Evolutionary conservation across 164 flowering plant species (phyloP), one percentile per base, ranked within the genome.

Genomic region (Piper betle): DNA sequence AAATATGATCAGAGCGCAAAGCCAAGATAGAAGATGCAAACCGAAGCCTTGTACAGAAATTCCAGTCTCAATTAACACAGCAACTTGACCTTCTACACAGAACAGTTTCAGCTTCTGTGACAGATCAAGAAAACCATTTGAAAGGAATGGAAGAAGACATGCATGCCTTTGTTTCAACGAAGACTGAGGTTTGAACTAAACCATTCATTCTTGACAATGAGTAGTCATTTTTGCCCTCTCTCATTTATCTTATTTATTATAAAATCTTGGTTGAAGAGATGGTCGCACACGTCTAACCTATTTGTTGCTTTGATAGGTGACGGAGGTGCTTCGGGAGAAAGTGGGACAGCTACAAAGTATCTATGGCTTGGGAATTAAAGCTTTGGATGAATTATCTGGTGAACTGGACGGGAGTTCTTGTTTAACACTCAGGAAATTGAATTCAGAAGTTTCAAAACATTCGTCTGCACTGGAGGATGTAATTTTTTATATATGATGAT

Each of bases 21-120:
- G 95, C 88, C 66, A 85, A 81, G 77, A 88, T 94, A 68, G 99
- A 91, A 75, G 91, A 91, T 71, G 86, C 84, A 68, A 94, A 94
- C 70, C 82, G 74, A 75, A 67, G 54, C 54, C 83, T 91, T 48
- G 76, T 88, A 63, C 87, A 79, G 62, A 82, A 78, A 25, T 88
- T 94, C 74, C 91, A 87, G 67, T 73, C 85, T 65, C 87, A 83
- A 54, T 68, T 94, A 68, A 81, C 83, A 63, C 87, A 87, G 42
- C 93, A 94, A 71, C 99, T 94, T 67, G 86, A 91, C 65, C 69
- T 77, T 54, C 77, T 94, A 85, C 97, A 91, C 64, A 87, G 80
- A 70, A 83, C 87, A 56, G 85, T 94, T 60, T 80, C 96, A 55
- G 56, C 84, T 71, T 84, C 96, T 53, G 83, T 83, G 37, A 79